phyloP scores from a whole-genome alignment of 257 asterid species.

The Solanum sitiens region DNA sequence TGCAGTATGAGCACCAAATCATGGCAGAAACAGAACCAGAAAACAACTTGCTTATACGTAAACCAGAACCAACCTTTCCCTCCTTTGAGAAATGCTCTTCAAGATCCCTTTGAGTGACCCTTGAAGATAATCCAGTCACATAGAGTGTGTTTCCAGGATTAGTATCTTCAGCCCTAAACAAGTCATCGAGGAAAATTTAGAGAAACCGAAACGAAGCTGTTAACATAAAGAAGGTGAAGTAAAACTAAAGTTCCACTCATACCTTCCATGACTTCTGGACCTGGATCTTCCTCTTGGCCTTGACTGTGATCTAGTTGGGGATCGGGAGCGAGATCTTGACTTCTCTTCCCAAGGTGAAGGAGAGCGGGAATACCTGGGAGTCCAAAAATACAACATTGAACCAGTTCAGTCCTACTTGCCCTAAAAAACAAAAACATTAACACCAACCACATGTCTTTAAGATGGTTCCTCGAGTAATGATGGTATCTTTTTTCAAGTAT shows the following conservation, averaged over 20 bases:
- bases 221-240: not conserved
- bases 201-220: not conserved
- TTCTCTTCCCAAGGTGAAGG: conserved; percentile 3
- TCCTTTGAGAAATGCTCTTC: conserved; percentile 94
- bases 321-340: conserved; percentile 29
- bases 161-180: conserved; percentile 17
- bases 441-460: not conserved
- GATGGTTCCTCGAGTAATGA: not conserved
- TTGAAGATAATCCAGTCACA: conserved; percentile 91
- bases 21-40: not conserved
- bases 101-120: conserved; percentile 94
- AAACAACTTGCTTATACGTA: not conserved
- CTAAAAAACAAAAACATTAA: not conserved
- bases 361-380: conserved; percentile 4
- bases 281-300: conserved; percentile 47
- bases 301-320: conserved; percentile 3
- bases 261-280: conserved; percentile 23
- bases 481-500: not conserved
- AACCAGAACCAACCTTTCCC: conserved; percentile 65
- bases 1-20: not conserved
- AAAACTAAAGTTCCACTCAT: conserved; percentile 14
- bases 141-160: conserved; percentile 84
- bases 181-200: not conserved
- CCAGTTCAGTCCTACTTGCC: not conserved
- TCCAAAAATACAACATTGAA: conserved; percentile 1